Base-by-base conservation (phyloP, 768 basidiomycete species). In the Pulveroboletus frians region DNA sequence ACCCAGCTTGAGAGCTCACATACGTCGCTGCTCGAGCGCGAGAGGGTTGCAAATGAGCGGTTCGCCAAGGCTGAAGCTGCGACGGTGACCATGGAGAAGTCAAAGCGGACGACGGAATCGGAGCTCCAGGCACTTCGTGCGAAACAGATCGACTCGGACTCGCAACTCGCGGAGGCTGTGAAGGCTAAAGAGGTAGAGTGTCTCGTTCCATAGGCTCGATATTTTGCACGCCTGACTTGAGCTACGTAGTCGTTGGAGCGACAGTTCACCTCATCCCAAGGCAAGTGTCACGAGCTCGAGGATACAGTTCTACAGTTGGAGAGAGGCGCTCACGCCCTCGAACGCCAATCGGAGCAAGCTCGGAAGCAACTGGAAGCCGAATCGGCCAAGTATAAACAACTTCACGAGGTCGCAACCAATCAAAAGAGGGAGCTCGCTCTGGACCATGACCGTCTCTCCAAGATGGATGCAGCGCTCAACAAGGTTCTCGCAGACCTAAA, bases 221-320 rank as follows among this genome's bases (percentile, higher is more conserved):
- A 10, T 37, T 21, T 36, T 15, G 1, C 26, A 11, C 21, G n/a
- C 39, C 47, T 54, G 8, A 61, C n/a, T n/a, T 4, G 9, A 9
- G 18, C 29, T 10, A 5, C 31, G 5, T 58, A 96, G 91, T 75
- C 71, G 37, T 70, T 91, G 41, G 90, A 94, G 55, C 83, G 85
- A 34, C 85, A 93, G 64, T 69, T 95, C n/a, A 64, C 73, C 0
- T 68, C 77, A 18, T 78, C 86, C 6, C 86, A 89, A 59, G 74
- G 77, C 31, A 90, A 90, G 58, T 86, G 85, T 51, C 81, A 87
- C 49, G 84, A 87, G 49, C 85, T 92, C 48, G 95, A 99, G 67
- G 95, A 98, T 61, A 79, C 85, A 0, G 79, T 90, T 1, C 75
- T 96, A 6, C 83, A 88, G 56, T 76, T 89, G 43, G 88, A 97